Percentiles rank a stretch among this genome's conserved stretches.
Evolutionary conservation across 139 green algal species (phyloP).

Genomic region (Chlorella sp.): DNA sequence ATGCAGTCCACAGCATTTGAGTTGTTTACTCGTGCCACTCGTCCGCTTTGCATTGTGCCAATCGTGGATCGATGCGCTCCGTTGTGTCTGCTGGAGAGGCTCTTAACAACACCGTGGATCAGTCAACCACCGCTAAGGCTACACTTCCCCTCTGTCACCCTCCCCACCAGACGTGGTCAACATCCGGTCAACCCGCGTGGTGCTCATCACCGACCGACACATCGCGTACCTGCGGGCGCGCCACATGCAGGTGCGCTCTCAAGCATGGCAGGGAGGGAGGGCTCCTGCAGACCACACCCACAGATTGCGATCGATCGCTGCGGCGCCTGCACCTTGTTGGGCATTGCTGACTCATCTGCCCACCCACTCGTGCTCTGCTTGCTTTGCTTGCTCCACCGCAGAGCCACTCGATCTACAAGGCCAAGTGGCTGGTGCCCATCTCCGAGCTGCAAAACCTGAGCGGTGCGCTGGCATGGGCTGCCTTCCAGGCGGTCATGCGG

Average conservation of each 20-base stretch:
- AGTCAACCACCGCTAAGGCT: background rate
- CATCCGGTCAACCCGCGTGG: slow-evolving; percentile 61
- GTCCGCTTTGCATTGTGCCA: too few species aligned
- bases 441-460: slow-evolving; percentile 59
- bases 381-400: background rate
- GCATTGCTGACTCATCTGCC: too few species aligned
- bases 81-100: too few species aligned
- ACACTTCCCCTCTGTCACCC: background rate
- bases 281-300: too few species aligned
- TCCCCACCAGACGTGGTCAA: slow-evolving; percentile 69
- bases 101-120: too few species aligned
- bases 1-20: too few species aligned
- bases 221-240: slow-evolving; percentile 71
- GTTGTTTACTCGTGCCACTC: background rate
- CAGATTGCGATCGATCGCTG: too few species aligned
- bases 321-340: too few species aligned
- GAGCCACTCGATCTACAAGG: slow-evolving; percentile 53
- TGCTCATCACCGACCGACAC: slow-evolving; percentile 81
- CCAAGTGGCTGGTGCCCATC: slow-evolving; percentile 61
- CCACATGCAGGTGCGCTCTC: background rate
- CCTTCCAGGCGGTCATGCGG: too few species aligned
- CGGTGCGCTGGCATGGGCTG: slow-evolving; percentile 30
- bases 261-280: too few species aligned
- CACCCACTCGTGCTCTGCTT: too few species aligned
- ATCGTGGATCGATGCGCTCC: too few species aligned